Evolutionary conservation across 1,139 yeast genomes (phyloP), one percentile per base, ranked within the genome.

Genomic region (Protomyces inundatus): DNA sequence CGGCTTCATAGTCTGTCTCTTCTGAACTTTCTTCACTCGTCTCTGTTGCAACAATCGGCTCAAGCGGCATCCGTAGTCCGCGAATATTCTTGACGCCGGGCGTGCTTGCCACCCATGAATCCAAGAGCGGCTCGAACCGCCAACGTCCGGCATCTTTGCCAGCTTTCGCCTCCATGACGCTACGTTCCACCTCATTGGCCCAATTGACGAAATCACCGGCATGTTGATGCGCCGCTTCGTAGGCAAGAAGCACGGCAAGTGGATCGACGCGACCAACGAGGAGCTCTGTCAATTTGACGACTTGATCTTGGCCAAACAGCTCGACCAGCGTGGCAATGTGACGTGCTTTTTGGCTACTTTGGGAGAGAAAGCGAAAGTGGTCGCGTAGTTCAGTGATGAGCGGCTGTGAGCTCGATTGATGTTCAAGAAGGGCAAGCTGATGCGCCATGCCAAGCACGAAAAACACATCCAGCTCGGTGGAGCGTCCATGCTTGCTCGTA

Each of bases 91-190:
- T 30, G 35, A 52, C 12, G 30, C 62, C 62, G n/a, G 62, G 62
- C 9, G 62, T 58, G 45, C 37, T 58, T 10, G 53, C 62, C n/a
- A 58, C 62, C 62, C 62, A 58, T 5, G 62, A 58, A 14, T 52
- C 62, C 35, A 58, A 36, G 23, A 58, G 35, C 16, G 62, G 62
- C 45, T 58, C 62, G 56, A 51, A 58, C 4, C 62, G 55, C 36
- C 54, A 58, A 16, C 54, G 53, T 3, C 32, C 55, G 34, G 33
- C 54, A 32, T 37, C 48, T 23, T 42, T 48, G 16, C 40, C 52
- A 14, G 52, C 10, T 53, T 33, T 51, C 9, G 42, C 56, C n/a
- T 52, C 56, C 12, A 45, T n/a, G 34, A 58, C 53, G 36, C 54
- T 55, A 10, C 36, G 42, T 32, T 58, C 56, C 4, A 58, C 54